Evolutionary conservation across 1,284 basidiomycete genomes (phyloP).

Genomic region (Marasmius fiardii): DNA sequence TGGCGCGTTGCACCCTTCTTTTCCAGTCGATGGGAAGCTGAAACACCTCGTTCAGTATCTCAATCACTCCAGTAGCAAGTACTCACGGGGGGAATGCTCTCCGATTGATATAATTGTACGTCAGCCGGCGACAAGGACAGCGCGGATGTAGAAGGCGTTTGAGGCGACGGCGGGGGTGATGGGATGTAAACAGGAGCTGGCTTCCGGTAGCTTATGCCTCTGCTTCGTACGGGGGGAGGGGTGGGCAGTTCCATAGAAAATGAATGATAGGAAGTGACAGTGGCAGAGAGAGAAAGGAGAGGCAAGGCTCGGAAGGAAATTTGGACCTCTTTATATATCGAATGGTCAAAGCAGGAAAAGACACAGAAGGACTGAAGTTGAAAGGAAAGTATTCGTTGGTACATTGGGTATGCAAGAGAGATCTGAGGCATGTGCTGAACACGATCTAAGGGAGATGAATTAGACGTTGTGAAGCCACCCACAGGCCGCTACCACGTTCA

Average conservation of each 20-base stretch:
- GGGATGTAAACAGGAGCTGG: constrained; percentile 63
- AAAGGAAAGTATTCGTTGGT: neutral
- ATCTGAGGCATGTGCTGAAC: neutral
- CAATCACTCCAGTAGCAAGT: neutral
- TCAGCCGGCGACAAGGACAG: constrained; percentile 23
- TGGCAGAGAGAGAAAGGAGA: constrained; percentile 5
- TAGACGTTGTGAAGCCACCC: neutral
- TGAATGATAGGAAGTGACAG: constrained; percentile 4
- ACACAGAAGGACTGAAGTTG: neutral
- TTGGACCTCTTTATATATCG: neutral
- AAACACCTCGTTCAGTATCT: too few relatives aligned
- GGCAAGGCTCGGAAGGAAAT: neutral
- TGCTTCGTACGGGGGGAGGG: constrained; percentile 20
- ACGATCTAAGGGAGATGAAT: neutral
- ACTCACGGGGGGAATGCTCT: constrained; percentile 16
- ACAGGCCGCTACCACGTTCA: neutral
- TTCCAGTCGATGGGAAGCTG: constrained; percentile 1
- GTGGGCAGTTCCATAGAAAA: constrained; percentile 18
- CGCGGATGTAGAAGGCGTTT: constrained; percentile 13
- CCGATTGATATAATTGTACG: constrained; percentile 26
- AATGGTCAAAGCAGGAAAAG: neutral
- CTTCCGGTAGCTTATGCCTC: constrained; percentile 59
- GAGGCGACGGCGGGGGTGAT: constrained; percentile 49
- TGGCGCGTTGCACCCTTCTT: neutral
- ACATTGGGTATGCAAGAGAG: neutral